Base-by-base conservation (phyloP, 257 asterid species). In the Salvia rosmarinus region DNA sequence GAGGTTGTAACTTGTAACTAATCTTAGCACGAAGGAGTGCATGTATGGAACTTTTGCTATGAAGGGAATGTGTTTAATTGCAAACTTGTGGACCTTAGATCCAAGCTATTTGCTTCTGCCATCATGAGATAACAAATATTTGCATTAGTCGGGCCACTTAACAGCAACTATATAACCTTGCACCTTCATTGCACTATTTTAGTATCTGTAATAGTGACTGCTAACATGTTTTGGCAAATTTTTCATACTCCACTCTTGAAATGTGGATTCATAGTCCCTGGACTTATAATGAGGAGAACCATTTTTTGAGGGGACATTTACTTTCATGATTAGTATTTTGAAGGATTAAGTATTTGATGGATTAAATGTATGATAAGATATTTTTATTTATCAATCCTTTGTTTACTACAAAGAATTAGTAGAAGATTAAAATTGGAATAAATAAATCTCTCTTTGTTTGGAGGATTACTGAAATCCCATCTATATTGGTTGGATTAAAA, bases 101-200 rank as follows among this genome's bases (percentile, higher is more conserved):
- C 2, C 17, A 8, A 52, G 21, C 14, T n/a, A 25, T 40, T 9
- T 43, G 32, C 16, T 68, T 56, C 61, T 40, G 8, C 51, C 6
- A 12, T 72, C 13, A 35, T 71, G 70, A 13, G 44, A 72, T 13
- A 25, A 54, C 67, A 51, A 42, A 34, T 64, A 37, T 59, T 14
- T 39, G 37, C 56, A 9, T 70, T 52, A 71, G n/a, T 34, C 2
- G 64, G 39, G 11, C 58, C 6, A 17, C 30, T 64, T 42, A 34
- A 8, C 9, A 23, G 30, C 44, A 65, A 46, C 70, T 74, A 54
- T 59, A 39, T 50, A 44, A 34, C 20, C 13, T 37, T 57, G 50
- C 46, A 51, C 54, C 42, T 51, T 19, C 46, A 50, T 37, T n/a
- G 10, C 25, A 12, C 21, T 23, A 28, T 25, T 42, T 44, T 32